Base-by-base conservation (phyloP, 1,284 basidiomycete genomes). In the Sporisorium reilianum region DNA sequence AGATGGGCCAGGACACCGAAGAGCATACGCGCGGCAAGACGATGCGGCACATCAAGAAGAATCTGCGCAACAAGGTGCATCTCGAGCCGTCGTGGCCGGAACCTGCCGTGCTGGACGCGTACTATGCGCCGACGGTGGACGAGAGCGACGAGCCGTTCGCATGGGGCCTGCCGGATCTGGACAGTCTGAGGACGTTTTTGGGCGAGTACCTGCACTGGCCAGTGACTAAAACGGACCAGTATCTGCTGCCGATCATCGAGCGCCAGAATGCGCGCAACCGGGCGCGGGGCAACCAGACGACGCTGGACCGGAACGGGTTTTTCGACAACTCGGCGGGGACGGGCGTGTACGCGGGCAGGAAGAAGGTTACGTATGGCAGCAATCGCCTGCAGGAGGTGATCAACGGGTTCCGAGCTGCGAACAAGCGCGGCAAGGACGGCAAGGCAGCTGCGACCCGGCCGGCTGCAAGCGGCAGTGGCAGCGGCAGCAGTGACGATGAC, bases 131-230 rank as follows among this genome's bases (percentile, higher is more conserved):
- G 0, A 89, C 90, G 0, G 92, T 97, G 6, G 95, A 98, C 83
- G 89, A 90, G 54, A 96, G 94, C 3, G 91, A 94, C 57, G 95
- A 99, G 80, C 91, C 93, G 0, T 99, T 99, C 84, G 93, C 94
- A 79, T 99, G 97, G 97, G 96, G 94, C 10, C 87, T 96, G 70
- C 95, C 96, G 7, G 95, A 98, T 82, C 89, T 99, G 1, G 94
- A 97, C 79, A 58, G 59, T 55, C 26, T 84, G 41, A 75, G 83
- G 25, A 95, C 93, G 40, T 96, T 93, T 83, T 88, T 99, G 72
- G 88, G 89, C 42, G 89, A 92, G 59, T 94, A 97, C 82, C 88
- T 99, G 9, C 90, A 91, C 18, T 99, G 97, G 97, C 87, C 88
- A 7, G 89, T 91, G 71, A 86, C 85, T 38, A 99, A 98, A 87